Base-by-base conservation (phyloP, 495 filamentous ascomycete species). In the Penicillium bovifimosum region DNA sequence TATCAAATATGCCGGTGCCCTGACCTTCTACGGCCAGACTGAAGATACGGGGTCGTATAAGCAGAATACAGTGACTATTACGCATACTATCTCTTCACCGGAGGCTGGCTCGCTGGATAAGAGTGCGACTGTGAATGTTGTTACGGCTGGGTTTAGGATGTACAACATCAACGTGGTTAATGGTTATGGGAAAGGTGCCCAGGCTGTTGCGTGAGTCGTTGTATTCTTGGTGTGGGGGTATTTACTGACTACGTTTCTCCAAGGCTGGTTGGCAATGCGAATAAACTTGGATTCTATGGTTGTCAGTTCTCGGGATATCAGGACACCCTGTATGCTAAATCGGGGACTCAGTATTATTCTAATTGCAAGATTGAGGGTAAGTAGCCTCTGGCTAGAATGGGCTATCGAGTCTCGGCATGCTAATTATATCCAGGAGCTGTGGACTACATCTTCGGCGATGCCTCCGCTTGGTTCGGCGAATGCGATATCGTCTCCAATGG, bases 401-500 rank as follows among this genome's bases (percentile, higher is more conserved):
- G 20, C 2, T 24, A 24, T n/a, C 13, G 9, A 9, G 10, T 14
- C 11, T 17, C 17, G 11, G 20, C 5, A 40, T 16, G 24, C 27
- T 40, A 24, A 35, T 17, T 0, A 8, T 20, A 10, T 1, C 18
- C 39, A 69, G 69, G 69, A 14, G 61, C 65, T 9, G 63, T 67
- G 9, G 85, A 87, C 60, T 87, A 85, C 58, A 81, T 88, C 55
- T 88, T 86, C 65, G 86, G 86, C 11, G 80, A 81, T 61, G 80
- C 80, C 6, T 70, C 69, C 9, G 78, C 77, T 8, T 89, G 84
- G 84, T 84, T 87, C 53, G 79, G 83, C 54, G 65, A 75, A 52
- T 77, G 73, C 45, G 78, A 82, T 50, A 80, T 88, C 29, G 65
- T 76, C 5, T 80, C 85, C 26, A 69, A 79, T 28, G 74, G 74